Evolutionary conservation across 2,329 filamentous ascomycete species (phyloP), one percentile per base, ranked within the genome.

Genomic region (Alternaria infectoria): DNA sequence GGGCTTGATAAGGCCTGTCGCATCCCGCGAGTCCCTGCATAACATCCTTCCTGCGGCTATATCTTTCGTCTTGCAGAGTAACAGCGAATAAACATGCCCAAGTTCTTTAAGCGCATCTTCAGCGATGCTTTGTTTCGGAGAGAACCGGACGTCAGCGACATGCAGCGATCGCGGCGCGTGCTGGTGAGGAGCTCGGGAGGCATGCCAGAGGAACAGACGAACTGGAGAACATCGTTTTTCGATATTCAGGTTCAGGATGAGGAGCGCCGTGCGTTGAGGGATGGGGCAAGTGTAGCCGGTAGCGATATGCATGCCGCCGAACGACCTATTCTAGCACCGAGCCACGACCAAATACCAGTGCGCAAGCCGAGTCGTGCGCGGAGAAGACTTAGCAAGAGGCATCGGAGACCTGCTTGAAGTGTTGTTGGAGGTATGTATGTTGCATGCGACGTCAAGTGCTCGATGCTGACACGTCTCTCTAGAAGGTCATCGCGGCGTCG

Each of bases 101-200:
- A 51, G 5, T 72, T 74, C 47, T 56, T 74, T 43, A 61, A 63
- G 19, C 70, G 70, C 59, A 70, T 72, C 49, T 71, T 74, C 30
- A 61, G 51, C 46, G 71, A 72, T 47, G 67, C 62, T 44, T 64
- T 65, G 32, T 74, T 72, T 52, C 65, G 71, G 23, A 62, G 17
- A 59, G 70, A 71, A 15, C 32, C 62, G 15, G 56, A 59, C 21
- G 57, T 69, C 9, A 51, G 57, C 44, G 66, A 70, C 19, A 51
- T 74, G 4, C 69, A 69, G 47, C 66, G 65, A 45, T 68, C 71
- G n/a, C 69, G 70, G 11, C 70, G 71, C 45, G 69, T 74, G 3
- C 63, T 73, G 5, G 66, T 68, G 26, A 68, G 68, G 46, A 62
- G 19, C 15, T 57, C 69, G 7, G 51, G 64, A 9, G 58, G 26